These are phyloP conservation scores for Epithemia pelagica DNA, from an alignment of 108 stramenopile species.

Conservation along the genomic window DNA sequence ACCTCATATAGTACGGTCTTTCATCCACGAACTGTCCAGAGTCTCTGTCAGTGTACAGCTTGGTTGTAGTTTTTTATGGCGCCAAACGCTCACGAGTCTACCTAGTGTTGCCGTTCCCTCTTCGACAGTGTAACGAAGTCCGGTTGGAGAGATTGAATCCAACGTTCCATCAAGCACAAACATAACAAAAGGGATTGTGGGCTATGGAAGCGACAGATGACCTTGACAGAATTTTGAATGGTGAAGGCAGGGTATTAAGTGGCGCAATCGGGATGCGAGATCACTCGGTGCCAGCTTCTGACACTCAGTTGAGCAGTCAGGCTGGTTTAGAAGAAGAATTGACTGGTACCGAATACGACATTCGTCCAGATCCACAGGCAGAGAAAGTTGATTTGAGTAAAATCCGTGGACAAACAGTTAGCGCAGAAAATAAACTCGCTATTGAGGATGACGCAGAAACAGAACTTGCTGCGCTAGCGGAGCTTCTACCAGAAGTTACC, in stretches of 20 bases:
- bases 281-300: background rate
- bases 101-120: no score
- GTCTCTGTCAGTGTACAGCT: no score
- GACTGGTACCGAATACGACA: background rate
- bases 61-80: no score
- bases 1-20: no score
- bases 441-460: conserved; percentile 26
- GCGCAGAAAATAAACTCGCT: background rate
- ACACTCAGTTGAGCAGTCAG: background rate
- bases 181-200: no score
- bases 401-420: conserved; percentile 1
- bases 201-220: background rate
- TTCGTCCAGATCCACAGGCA: conserved; percentile 14
- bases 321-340: background rate
- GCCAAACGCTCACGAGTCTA: no score
- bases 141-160: no score
- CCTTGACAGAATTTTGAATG: background rate
- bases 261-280: background rate
- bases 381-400: conserved; percentile 10
- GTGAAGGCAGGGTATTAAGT: background rate
- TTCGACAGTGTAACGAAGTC: no score
- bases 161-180: no score
- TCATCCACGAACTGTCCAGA: no score
- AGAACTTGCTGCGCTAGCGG: conserved; percentile 48
- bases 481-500: conserved; percentile 52